A percentile compares a stretch with the other conserved stretches of the same genome.
Conservation (phyloP, 352 stramenopile species). For the Phytophthora sansomeana region DNA sequence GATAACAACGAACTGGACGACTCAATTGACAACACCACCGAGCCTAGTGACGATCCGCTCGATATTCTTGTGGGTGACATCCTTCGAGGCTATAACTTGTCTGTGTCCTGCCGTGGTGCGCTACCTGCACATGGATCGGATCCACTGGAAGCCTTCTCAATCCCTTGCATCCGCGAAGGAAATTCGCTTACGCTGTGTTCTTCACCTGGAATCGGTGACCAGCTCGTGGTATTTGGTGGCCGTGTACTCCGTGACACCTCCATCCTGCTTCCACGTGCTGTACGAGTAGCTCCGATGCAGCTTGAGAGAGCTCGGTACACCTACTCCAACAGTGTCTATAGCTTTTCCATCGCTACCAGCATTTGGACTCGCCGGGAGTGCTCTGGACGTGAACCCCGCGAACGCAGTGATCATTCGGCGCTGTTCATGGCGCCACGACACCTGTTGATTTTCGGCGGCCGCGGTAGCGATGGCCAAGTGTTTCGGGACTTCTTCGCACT, state of each 20-base stretch:
- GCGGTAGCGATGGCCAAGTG: constrained; percentile 57
- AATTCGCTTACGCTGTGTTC: constrained; percentile 70
- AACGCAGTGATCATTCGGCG: constrained; percentile 65
- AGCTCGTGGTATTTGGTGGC: constrained; percentile 64
- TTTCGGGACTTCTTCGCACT: constrained; percentile 64
- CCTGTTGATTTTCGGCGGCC: constrained; percentile 62
- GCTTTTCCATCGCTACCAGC: constrained; percentile 45
- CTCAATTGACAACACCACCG: constrained; percentile 7
- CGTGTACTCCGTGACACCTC: constrained; percentile 61
- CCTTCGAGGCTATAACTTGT: constrained; percentile 35
- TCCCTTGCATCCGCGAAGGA: constrained; percentile 62
- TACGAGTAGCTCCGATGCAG: constrained; percentile 48
- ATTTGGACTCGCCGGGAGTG: constrained; percentile 57
- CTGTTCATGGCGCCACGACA: constrained; percentile 58
- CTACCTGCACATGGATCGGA: constrained; percentile 39
- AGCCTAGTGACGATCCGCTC: constrained; percentile 25
- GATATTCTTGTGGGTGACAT: constrained; percentile 46
- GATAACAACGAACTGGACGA: constrained; percentile 8
- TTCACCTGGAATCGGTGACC: constrained; percentile 21
- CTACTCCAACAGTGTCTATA: constrained; percentile 70
- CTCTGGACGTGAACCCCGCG: constrained; percentile 38
- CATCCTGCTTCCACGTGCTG: constrained; percentile 42
- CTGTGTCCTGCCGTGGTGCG: constrained; percentile 27
- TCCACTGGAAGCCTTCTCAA: constrained; percentile 47
- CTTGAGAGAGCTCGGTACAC: constrained; percentile 67